These are phyloP conservation scores for Ustilago xerochloae DNA, from an alignment of 1,284 basidiomycete genomes.

Conservation along the genomic window DNA sequence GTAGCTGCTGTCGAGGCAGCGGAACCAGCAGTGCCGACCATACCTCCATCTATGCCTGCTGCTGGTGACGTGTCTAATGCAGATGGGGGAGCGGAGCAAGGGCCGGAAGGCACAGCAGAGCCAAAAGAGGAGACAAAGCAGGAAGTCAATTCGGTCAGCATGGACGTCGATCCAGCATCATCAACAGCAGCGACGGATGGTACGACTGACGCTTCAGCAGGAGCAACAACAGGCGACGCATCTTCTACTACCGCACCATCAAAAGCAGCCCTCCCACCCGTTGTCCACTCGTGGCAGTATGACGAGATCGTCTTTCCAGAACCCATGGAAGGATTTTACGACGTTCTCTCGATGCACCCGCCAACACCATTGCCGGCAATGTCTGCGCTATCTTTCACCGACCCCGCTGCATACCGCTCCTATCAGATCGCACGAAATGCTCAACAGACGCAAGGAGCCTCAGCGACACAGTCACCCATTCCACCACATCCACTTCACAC, in stretches of 20 bases:
- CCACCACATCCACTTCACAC: conserved; percentile 64
- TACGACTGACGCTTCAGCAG: neutral
- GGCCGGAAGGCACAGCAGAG: neutral
- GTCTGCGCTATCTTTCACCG: conserved; percentile 58
- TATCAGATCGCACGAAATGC: conserved; percentile 37
- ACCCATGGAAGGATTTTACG: conserved; percentile 88
- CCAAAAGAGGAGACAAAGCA: conserved; percentile 10
- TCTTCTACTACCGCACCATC: conserved; percentile 1
- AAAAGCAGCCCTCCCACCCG: conserved; percentile 55
- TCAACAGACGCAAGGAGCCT: conserved; percentile 2
- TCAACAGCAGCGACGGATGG: conserved; percentile 6
- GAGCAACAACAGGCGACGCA: neutral
- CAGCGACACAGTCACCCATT: neutral
- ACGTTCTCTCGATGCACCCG: conserved; percentile 81
- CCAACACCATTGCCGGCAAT: conserved; percentile 75
- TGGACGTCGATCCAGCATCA: conserved; percentile 34
- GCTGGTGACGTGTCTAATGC: conserved; percentile 2
- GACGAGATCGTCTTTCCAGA: conserved; percentile 98
- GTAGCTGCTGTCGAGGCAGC: conserved; percentile 76
- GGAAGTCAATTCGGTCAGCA: conserved; percentile 1
- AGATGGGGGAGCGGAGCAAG: neutral
- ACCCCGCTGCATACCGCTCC: conserved; percentile 49
- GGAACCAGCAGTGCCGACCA: conserved; percentile 68
- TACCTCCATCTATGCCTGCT: conserved; percentile 45
- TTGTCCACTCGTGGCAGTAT: conserved; percentile 92